These are phyloP conservation scores for Ramaria rubella DNA, from an alignment of 768 basidiomycete genomes.

Conservation along the genomic window DNA sequence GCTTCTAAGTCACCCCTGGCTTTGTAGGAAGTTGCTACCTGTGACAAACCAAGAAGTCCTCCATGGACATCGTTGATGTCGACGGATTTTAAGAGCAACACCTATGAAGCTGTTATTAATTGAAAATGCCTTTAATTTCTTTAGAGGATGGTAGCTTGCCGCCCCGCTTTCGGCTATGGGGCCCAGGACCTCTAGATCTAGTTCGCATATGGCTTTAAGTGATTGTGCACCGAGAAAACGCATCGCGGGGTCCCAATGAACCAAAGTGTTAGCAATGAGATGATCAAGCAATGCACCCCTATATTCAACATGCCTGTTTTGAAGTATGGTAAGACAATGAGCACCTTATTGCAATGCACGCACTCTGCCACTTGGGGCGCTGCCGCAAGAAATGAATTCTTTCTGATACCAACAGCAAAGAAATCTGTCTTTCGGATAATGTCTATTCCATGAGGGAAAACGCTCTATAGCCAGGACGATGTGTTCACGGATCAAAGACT, in stretches of 20 bases:
- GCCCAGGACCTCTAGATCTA: slow-evolving; percentile 50
- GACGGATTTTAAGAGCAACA: slow-evolving; percentile 48
- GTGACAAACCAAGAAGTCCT: slow-evolving; percentile 62
- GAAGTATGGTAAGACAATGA: slow-evolving; percentile 9
- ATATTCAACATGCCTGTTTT: slow-evolving; percentile 69
- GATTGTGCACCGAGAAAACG: slow-evolving; percentile 72
- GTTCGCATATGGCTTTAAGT: slow-evolving; percentile 56
- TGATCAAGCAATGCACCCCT: slow-evolving; percentile 62
- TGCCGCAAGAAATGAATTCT: slow-evolving; percentile 78
- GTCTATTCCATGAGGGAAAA: slow-evolving; percentile 93
- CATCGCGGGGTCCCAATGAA: slow-evolving; percentile 88
- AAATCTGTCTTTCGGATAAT: slow-evolving; percentile 91
- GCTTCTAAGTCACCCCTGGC: slow-evolving; percentile 24
- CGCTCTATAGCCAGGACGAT: slow-evolving; percentile 41
- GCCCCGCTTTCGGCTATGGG: slow-evolving; percentile 42
- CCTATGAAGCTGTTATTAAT: slow-evolving; percentile 30
- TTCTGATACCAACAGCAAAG: slow-evolving; percentile 81
- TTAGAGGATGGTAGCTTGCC: slow-evolving; percentile 36
- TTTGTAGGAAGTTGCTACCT: slow-evolving; percentile 60
- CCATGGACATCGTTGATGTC: slow-evolving; percentile 78
- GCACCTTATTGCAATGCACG: slow-evolving; percentile 26
- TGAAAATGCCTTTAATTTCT: background rate
- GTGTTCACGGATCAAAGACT: background rate
- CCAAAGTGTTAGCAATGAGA: slow-evolving; percentile 61
- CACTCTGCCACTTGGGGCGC: slow-evolving; percentile 85